A percentile compares a stretch with the other conserved stretches of the same genome.
Conservation (phyloP, 352 stramenopile species). For the Pythium grandisporangium region DNA sequence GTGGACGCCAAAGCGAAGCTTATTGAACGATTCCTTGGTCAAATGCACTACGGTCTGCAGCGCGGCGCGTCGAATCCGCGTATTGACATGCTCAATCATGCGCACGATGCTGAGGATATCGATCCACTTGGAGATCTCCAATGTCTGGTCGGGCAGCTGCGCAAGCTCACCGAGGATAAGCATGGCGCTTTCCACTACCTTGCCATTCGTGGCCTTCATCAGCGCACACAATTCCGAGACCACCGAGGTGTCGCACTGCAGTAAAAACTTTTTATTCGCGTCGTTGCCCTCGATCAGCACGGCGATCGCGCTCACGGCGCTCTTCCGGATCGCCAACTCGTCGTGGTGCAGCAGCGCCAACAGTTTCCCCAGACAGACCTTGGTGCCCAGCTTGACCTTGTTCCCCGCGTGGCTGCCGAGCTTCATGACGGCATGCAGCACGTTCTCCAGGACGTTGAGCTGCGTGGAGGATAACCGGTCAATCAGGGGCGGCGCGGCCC, state of each 20-base stretch:
- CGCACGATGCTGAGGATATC: conserved; percentile 49
- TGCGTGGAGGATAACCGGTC: conserved; percentile 65
- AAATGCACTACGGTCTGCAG: conserved; percentile 45
- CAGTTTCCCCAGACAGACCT: conserved; percentile 67
- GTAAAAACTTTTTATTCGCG: conserved; percentile 53
- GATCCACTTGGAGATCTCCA: conserved; percentile 65
- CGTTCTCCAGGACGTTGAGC: conserved; percentile 56
- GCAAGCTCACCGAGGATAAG: conserved; percentile 64
- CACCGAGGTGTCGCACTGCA: conserved; percentile 46
- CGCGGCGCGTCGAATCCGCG: conserved; percentile 40
- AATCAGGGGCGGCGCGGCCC: conserved; percentile 27
- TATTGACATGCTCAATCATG: conserved; percentile 53
- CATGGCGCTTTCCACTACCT: conserved; percentile 63
- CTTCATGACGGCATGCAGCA: conserved; percentile 53
- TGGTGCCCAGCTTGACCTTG: conserved; percentile 68
- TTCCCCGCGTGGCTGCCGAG: conserved; percentile 64
- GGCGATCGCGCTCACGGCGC: conserved; percentile 42
- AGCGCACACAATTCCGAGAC: conserved; percentile 47
- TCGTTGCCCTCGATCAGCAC: conserved; percentile 63
- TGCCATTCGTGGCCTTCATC: conserved; percentile 50
- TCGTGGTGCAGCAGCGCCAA: conserved; percentile 54
- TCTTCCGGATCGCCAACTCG: conserved; percentile 50
- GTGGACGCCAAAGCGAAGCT: conserved; percentile 50
- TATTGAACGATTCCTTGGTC: conserved; percentile 76
- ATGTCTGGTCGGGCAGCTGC: conserved; percentile 38